Percentiles rank a stretch among this genome's conserved stretches.
Conservation (phyloP, 2,329 filamentous ascomycete species). For the Colletotrichum liriopes region DNA sequence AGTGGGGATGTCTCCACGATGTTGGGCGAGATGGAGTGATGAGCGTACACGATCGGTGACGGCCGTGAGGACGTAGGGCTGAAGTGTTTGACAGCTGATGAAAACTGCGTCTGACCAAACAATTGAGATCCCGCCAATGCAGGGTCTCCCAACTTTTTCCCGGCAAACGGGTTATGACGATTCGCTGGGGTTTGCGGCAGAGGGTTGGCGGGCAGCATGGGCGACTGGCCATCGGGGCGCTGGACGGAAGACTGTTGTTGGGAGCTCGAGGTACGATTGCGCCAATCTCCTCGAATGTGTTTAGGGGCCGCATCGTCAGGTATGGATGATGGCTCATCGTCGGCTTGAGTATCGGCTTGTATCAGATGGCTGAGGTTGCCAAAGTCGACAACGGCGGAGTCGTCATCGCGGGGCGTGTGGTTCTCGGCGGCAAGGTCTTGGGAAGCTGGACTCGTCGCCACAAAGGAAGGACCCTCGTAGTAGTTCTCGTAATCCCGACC, state of each 20-base stretch:
- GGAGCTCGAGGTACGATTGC: conserved; percentile 53
- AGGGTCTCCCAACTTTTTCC: conserved; percentile 51
- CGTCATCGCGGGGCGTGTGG: conserved; percentile 61
- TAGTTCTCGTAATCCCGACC: conserved; percentile 66
- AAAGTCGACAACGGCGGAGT: conserved; percentile 67
- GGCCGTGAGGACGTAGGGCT: conserved; percentile 73
- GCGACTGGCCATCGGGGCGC: conserved; percentile 47
- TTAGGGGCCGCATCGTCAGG: conserved; percentile 53
- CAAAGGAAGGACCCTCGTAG: conserved; percentile 47
- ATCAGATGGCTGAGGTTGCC: conserved; percentile 54
- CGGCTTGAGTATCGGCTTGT: conserved; percentile 58
- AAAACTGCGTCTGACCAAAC: conserved; percentile 69
- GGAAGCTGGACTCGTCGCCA: conserved; percentile 42
- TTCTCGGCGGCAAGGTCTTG: conserved; percentile 45
- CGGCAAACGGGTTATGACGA: conserved; percentile 65
- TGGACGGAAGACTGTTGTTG: conserved; percentile 50
- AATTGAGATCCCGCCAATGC: conserved; percentile 64
- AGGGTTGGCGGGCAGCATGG: conserved; percentile 48
- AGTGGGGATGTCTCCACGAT: conserved; percentile 64
- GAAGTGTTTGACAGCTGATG: conserved; percentile 64
- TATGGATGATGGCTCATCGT: conserved; percentile 55
- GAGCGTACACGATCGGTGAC: conserved; percentile 63
- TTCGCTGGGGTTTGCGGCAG: conserved; percentile 66
- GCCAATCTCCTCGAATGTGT: conserved; percentile 58
- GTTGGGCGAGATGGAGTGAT: conserved; percentile 64